Conservation (phyloP, 805 yeast species). For the Alloascoidea hylecoeti region DNA sequence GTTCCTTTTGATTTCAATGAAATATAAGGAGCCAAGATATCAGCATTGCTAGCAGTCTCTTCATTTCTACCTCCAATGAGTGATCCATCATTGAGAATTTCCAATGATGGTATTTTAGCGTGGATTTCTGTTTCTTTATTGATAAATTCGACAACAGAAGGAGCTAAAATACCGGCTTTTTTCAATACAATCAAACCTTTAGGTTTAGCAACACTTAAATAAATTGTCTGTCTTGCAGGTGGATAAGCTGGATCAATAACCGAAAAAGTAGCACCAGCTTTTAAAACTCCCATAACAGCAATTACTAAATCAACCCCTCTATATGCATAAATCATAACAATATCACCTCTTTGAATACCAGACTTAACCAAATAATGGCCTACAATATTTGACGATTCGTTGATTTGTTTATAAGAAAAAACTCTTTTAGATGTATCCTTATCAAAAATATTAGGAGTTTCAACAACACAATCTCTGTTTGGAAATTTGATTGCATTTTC, state of each 20-base stretch:
- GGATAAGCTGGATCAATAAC: slow-evolving; percentile 99
- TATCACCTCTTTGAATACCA: slow-evolving; percentile 84
- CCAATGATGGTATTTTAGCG: slow-evolving; percentile 64
- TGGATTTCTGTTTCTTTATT: slow-evolving; percentile 56
- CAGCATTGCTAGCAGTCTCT: slow-evolving; percentile 23
- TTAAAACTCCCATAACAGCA: slow-evolving; percentile 94
- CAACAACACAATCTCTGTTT: slow-evolving; percentile 82
- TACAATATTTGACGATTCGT: slow-evolving; percentile 84
- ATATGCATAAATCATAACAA: slow-evolving; percentile 95
- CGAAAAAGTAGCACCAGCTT: slow-evolving; percentile 97
- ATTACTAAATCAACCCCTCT: slow-evolving; percentile 95
- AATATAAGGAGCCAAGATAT: slow-evolving; percentile 34
- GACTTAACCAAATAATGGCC: slow-evolving; percentile 75
- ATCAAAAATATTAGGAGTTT: slow-evolving; percentile 57
- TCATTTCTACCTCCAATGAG: slow-evolving; percentile 31
- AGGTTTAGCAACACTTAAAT: slow-evolving; percentile 88
- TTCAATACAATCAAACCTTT: slow-evolving; percentile 78
- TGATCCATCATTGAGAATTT: slow-evolving; percentile 62
- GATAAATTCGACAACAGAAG: slow-evolving; percentile 68
- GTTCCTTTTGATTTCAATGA: slow-evolving; percentile 43
- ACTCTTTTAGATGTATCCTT: slow-evolving; percentile 37
- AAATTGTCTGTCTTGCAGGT: slow-evolving; percentile 92
- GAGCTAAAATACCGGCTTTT: slow-evolving; percentile 77
- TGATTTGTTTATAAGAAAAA: slow-evolving; percentile 77
- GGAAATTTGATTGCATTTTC: slow-evolving; percentile 77